Evolutionary conservation across 495 filamentous ascomycete species (phyloP), one percentile per base, ranked within the genome.

Genomic region (Aspergillus conjunctus): DNA sequence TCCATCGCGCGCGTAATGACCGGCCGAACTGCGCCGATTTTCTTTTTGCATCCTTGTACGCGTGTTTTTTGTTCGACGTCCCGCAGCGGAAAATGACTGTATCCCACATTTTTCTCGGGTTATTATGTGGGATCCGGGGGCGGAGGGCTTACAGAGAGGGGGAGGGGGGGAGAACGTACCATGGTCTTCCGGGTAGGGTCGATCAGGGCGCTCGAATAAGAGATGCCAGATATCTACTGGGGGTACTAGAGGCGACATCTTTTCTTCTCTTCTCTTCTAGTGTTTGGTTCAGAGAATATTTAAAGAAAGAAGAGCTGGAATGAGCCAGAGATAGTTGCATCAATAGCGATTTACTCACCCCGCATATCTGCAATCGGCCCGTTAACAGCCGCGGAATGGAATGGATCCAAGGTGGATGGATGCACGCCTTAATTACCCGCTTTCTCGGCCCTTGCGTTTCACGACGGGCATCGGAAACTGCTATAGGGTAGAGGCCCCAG

Each of bases 161-260:
- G 12, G 33, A 37, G 21, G 20, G 1, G 8, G 18, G 30, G 15
- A 5, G n/a, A 30, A 58, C 46, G 37, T 59, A 66, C 63, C 63
- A 20, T 58, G 56, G 34, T 31, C 21, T 6, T 91, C 87, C 1
- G 85, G 76, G 66, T 74, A 92, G 8, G 73, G 68, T 58, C 73
- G 79, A 49, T 87, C 75, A 49, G 84, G 83, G 37, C 85, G 73
- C 66, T 91, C 87, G 71, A 94, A 91, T 7, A 95, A 65, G 46
- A 91, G 45, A 48, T 51, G 46, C 56, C 56, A 52, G 30, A 59
- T 52, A 33, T 50, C 56, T 5, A 53, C 37, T 32, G 39, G 33
- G 34, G 56, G 56, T 0, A 52, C 17, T 0, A 3, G 2, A 18
- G 37, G 20, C 8, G 46, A 11, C 56, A 59, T 59, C 1, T 31